A percentile compares a stretch with the other conserved stretches of the same genome.
phyloP scores from a whole-genome alignment of 768 basidiomycete species.

The Russula vinacea region DNA sequence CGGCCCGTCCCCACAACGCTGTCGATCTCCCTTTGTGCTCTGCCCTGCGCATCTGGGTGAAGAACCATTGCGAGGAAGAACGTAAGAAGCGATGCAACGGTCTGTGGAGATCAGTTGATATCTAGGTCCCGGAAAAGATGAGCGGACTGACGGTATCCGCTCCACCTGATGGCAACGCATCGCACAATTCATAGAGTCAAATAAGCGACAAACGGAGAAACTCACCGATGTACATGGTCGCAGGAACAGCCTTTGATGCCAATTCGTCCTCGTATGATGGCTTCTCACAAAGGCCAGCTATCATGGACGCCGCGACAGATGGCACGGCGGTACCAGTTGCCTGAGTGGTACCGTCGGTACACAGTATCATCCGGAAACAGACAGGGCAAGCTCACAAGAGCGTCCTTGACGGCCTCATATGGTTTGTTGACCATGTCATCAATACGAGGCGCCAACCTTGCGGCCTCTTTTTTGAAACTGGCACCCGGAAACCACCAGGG shows the following conservation, averaged over 20 bases:
- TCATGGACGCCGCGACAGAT: conserved; percentile 25
- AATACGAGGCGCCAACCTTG: conserved; percentile 27
- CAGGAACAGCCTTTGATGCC: conserved; percentile 24
- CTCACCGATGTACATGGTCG: conserved; percentile 26
- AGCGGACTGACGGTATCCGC: conserved; percentile 26
- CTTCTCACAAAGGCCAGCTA: conserved; percentile 14
- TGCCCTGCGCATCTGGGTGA: conserved; percentile 32
- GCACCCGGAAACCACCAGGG: conserved; percentile 35
- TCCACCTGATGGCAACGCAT: conserved; percentile 10
- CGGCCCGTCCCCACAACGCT: conserved; percentile 32
- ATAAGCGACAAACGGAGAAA: background rate
- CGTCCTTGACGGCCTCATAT: conserved; percentile 29
- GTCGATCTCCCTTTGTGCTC: conserved; percentile 36
- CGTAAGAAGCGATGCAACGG: conserved; percentile 31
- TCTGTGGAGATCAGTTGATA: conserved; percentile 26
- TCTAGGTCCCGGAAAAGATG: background rate
- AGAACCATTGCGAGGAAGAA: conserved; percentile 38
- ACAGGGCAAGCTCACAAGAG: conserved; percentile 8
- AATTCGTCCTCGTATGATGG: conserved; percentile 20
- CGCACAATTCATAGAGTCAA: background rate
- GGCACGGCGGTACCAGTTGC: conserved; percentile 14
- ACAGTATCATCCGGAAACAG: background rate
- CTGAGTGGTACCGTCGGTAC: conserved; percentile 2
- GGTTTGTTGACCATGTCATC: conserved; percentile 32
- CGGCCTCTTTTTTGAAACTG: conserved; percentile 32